A percentile compares a stretch with the other conserved stretches of the same genome.
Evolutionary conservation across 257 asterid genomes (phyloP).

Genomic region (Rhazya stricta): DNA sequence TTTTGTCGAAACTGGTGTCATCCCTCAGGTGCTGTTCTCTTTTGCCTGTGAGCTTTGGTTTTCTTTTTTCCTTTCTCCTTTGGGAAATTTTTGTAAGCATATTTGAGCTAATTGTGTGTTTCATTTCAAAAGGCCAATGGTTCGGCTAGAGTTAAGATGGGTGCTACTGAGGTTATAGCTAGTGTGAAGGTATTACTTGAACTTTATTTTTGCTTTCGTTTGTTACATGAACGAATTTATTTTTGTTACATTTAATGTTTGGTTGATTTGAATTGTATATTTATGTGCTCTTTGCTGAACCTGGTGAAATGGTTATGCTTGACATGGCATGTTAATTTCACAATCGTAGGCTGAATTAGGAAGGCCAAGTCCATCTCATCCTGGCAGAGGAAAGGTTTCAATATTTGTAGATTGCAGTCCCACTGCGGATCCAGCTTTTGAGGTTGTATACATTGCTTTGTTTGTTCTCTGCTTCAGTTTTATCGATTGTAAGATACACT

Average conservation of each 20-base stretch:
- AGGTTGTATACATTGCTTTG: slow-evolving; percentile 40
- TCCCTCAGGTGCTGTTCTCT: slow-evolving; percentile 56
- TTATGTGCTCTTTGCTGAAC: background rate
- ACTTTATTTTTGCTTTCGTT: background rate
- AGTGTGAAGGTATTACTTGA: slow-evolving; percentile 64
- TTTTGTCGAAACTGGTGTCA: slow-evolving; percentile 72
- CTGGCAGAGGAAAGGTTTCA: slow-evolving; percentile 76
- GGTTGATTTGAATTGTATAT: background rate
- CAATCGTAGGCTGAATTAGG: slow-evolving; percentile 85
- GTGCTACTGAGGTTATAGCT: slow-evolving; percentile 85
- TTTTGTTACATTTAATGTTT: background rate
- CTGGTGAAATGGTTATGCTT: slow-evolving; percentile 12
- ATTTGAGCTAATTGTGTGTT: slow-evolving; percentile 5
- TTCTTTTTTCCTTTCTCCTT: slow-evolving; percentile 6
- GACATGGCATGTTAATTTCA: slow-evolving; percentile 8
- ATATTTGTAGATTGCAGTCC: slow-evolving; percentile 88
- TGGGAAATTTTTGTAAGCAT: background rate
- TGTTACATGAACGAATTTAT: background rate
- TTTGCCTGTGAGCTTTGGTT: background rate
- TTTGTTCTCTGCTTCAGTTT: background rate
- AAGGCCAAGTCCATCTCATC: slow-evolving; percentile 61
- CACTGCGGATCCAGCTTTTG: slow-evolving; percentile 85
- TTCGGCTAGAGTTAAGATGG: slow-evolving; percentile 83
- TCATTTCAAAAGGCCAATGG: slow-evolving; percentile 68
- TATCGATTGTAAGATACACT: background rate